Percentiles rank a stretch among this genome's conserved stretches.
Conservation (phyloP, 2,329 filamentous ascomycete genomes). For the Aspergillus proliferans region DNA sequence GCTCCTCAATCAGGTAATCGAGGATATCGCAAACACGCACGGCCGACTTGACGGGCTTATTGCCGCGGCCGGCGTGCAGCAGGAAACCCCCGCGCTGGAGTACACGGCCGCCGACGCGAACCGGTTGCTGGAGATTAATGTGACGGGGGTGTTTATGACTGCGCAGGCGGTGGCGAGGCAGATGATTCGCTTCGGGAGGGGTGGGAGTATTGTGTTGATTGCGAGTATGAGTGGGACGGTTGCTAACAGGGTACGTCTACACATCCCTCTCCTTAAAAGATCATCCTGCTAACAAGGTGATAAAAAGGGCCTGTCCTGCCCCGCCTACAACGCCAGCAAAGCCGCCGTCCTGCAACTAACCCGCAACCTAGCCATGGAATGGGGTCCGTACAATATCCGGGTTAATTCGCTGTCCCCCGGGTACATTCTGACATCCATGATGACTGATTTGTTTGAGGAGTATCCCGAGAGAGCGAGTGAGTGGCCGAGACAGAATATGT, state of each 20-base stretch:
- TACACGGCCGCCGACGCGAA: constrained; percentile 60
- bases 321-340: constrained; percentile 46
- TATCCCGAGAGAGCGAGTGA: constrained; percentile 74
- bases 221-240: constrained; percentile 58
- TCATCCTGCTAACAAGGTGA: not conserved
- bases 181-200: constrained; percentile 55
- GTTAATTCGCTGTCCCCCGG: constrained; percentile 16
- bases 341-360: constrained; percentile 43
- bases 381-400: constrained; percentile 29
- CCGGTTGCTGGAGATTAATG: constrained; percentile 57
- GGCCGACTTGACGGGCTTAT: constrained; percentile 75
- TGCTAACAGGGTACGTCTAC: constrained; percentile 45
- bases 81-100: constrained; percentile 76
- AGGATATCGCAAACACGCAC: constrained; percentile 61
- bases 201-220: constrained; percentile 57
- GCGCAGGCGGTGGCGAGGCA: constrained; percentile 58
- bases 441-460: constrained; percentile 41
- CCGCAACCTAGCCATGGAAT: constrained; percentile 44
- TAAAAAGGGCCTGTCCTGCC: constrained; percentile 40
- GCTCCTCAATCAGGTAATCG: constrained; percentile 60
- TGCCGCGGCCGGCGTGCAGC: constrained; percentile 65
- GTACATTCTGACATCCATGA: constrained; percentile 44
- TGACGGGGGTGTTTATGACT: constrained; percentile 59
- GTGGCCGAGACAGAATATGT: constrained; percentile 84
- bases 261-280: constrained; percentile 4